Percentiles rank a stretch among this genome's conserved stretches.
These are phyloP conservation scores for Wallemia ichthyophaga DNA, from an alignment of 1,284 basidiomycete genomes.

Conservation along the genomic window DNA sequence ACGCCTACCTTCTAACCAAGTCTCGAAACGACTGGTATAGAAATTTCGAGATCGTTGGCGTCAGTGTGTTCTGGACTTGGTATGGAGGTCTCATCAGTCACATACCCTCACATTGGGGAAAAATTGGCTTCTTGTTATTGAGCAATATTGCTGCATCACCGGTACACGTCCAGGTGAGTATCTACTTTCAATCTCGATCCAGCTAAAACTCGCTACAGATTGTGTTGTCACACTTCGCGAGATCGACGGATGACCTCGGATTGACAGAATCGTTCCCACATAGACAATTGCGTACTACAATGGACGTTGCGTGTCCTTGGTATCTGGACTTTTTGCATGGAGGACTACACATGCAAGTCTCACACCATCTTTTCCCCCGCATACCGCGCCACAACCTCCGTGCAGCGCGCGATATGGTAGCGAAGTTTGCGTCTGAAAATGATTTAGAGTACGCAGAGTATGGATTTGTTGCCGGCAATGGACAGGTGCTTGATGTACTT, in stretches of 20 bases:
- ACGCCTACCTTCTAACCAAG: constrained; percentile 34
- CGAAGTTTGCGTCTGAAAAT: constrained; percentile 55
- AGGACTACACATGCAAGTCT: constrained; percentile 76
- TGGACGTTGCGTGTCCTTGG: constrained; percentile 66
- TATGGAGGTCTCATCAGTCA: constrained; percentile 30
- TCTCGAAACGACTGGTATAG: constrained; percentile 16
- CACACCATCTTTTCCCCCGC: constrained; percentile 88
- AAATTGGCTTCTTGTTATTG: constrained; percentile 37
- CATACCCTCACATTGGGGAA: constrained; percentile 33
- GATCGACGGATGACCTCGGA: constrained; percentile 73
- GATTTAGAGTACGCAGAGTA: constrained; percentile 68
- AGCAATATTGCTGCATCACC: constrained; percentile 56
- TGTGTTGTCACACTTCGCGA: constrained; percentile 87
- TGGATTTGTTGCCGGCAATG: constrained; percentile 55
- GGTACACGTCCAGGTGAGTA: constrained; percentile 38
- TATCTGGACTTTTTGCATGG: constrained; percentile 72
- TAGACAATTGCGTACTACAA: constrained; percentile 80
- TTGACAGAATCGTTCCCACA: constrained; percentile 70
- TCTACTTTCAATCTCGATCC: background rate
- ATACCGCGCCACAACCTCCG: constrained; percentile 77
- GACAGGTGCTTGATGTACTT: constrained; percentile 42
- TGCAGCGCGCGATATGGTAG: constrained; percentile 46
- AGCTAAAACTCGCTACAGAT: too few relatives aligned
- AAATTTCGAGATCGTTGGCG: constrained; percentile 30
- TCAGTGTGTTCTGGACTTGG: constrained; percentile 53